Base-by-base conservation (phyloP, 768 basidiomycete genomes). In the Naematelia aurantialba region DNA sequence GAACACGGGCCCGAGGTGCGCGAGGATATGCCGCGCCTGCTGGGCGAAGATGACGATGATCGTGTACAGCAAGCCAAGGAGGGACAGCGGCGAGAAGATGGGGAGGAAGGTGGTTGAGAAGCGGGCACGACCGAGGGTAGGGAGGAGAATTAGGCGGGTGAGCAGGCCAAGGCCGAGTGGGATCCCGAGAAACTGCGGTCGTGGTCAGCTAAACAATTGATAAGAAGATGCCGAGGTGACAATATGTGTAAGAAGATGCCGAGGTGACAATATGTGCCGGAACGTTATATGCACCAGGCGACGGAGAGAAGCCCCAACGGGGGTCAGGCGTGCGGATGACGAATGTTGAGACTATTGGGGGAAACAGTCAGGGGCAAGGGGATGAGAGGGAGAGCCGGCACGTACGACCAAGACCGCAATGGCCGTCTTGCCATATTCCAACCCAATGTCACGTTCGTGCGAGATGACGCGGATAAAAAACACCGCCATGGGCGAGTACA, bases 61-160 rank as follows among this genome's bases (percentile, higher is more conserved):
- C 51, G 89, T 91, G 79, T 90, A 91, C 1, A 91, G 81, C 10
- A 93, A 80, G 2, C 89, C 89, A 22, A 89, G 55, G 8, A 89
- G 81, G 0, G 88, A 83, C 2, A 89, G 65, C 0, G 87, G 88
- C 0, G 82, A 82, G 74, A 91, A 88, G 42, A 77, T 60, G 0
- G 84, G 86, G n/a, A 89, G 76, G 79, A 91, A 90, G 13, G 76
- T 79, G 8, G 77, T 79, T 25, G 83, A 71, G 60, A 89, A 81
- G 69, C 83, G 83, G 2, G 68, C 58, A 29, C 80, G 82, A 24
- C 72, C 75, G 1, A 80, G 76, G 1, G 82, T 29, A 14, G 65
- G 67, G 68, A 85, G 82, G 19, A 86, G 77, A 24, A 75, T 49
- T 62, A 82, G 83, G 2, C 89, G 83, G 0, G 89, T 91, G n/a